Evolutionary conservation across 2,329 filamentous ascomycete genomes (phyloP), one percentile per base, ranked within the genome.

Genomic region (Nectriaceae sp.): DNA sequence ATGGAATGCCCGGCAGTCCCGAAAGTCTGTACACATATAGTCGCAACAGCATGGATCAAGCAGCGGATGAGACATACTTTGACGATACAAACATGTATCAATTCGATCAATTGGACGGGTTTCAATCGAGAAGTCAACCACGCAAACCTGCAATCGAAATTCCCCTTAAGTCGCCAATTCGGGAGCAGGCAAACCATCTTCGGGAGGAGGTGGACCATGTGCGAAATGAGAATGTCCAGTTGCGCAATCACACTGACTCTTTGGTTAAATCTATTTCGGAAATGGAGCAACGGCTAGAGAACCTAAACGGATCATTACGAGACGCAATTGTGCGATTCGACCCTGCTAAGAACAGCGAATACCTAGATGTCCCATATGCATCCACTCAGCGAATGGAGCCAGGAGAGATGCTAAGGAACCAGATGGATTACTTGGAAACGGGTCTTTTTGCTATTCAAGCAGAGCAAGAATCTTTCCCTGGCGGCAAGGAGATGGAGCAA

Each of bases 11-110:
- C 5, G 84, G 87, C 46, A 91, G 87, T 60, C 87, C 88, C 6
- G 88, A 90, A 65, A 91, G 87, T 71, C 81, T 90, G 54, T 87
- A 89, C 61, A 85, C 83, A 2, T 87, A 84, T 60, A 79, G 79
- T 42, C 77, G 80, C 42, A 80, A 81, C 50, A 84, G 82, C 59
- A 64, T 82, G 53, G 80, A 83, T 26, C 74, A 75, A 16, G 65
- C 74, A 2, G 74, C 73, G 33, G 80, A 82, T 15, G 78, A 82
- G 5, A 72, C 83, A 49, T 80, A 86, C 40, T 91, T 96, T 60
- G 89, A 95, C 61, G 89, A 94, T 55, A 78, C 84, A 49, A 89
- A 84, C 62, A 73, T 90, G 6, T 94, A 92, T 63, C 85, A 62
- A 11, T 79, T 87, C 5, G 88, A 90, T 56, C 79, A 82, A 49